Percentiles rank a stretch among this genome's conserved stretches.
Conservation (phyloP, 1,139 yeast genomes). For the Candida sanyaensis region DNA sequence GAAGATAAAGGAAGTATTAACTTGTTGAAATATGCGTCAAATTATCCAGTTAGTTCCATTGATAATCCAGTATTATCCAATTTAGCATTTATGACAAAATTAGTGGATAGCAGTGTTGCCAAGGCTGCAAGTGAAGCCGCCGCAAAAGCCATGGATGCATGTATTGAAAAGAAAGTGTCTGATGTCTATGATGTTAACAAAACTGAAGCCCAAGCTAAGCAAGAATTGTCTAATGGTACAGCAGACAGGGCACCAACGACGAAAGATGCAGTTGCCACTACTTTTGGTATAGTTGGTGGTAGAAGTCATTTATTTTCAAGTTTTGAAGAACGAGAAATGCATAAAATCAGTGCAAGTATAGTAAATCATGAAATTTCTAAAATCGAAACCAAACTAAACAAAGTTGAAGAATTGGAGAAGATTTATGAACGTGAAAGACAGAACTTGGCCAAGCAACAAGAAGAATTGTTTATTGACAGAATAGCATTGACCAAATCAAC, state of each 20-base stretch:
- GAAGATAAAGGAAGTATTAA: slow-evolving; percentile 44
- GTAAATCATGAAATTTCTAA: slow-evolving; percentile 74
- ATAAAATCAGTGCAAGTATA: slow-evolving; percentile 56
- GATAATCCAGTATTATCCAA: slow-evolving; percentile 95
- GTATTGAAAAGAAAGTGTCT: slow-evolving; percentile 40
- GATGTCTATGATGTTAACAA: slow-evolving; percentile 16
- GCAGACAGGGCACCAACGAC: slow-evolving; percentile 6
- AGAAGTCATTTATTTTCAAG: slow-evolving; percentile 82
- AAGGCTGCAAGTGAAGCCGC: slow-evolving; percentile 78
- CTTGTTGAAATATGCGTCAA: slow-evolving; percentile 80
- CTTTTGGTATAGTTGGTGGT: slow-evolving; percentile 73
- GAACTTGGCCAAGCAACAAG: slow-evolving; percentile 72
- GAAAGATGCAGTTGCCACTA: slow-evolving; percentile 37
- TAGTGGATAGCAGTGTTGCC: slow-evolving; percentile 86
- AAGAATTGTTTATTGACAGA: slow-evolving; percentile 78
- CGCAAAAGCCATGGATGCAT: slow-evolving; percentile 56
- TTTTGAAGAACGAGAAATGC: slow-evolving; percentile 79
- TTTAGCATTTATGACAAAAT: slow-evolving; percentile 78
- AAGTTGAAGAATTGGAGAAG: slow-evolving; percentile 72
- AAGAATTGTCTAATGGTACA: slow-evolving; percentile 36
- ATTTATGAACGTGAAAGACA: slow-evolving; percentile 79
- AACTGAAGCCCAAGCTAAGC: slow-evolving; percentile 32
- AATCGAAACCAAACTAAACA: slow-evolving; percentile 72
- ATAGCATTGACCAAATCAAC: slow-evolving; percentile 69
- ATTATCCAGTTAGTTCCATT: slow-evolving; percentile 77